phyloP scores from a whole-genome alignment of 176 grass and related monocot genomes.

The Saccharum spontaneum region DNA sequence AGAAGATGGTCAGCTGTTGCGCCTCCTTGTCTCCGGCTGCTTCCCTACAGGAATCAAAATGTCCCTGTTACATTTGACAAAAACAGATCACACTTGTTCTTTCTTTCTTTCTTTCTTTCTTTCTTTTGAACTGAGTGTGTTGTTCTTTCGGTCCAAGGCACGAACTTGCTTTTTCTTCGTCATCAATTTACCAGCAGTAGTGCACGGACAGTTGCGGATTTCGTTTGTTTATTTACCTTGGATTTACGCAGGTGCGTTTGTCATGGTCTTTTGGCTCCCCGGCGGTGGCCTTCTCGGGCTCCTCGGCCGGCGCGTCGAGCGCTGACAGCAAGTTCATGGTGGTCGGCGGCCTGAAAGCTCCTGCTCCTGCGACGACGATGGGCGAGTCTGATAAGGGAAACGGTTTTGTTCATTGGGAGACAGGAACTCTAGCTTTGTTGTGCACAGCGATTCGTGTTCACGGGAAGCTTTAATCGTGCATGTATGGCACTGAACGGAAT shows the following conservation, averaged over 20 bases:
- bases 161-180: not conserved
- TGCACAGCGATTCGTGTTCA: not conserved
- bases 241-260: not conserved
- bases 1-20: conserved; percentile 66
- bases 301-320: conserved; percentile 31
- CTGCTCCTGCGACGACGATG: not conserved
- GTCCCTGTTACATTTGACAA: not conserved
- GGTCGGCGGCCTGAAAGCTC: conserved; percentile 33
- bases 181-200: not conserved
- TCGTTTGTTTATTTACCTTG: conserved; percentile 9
- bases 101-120: not conserved
- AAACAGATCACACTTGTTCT: not conserved
- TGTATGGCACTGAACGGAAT: not conserved
- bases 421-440: not conserved
- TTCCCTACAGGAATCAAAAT: conserved; percentile 19
- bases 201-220: not conserved
- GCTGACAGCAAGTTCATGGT: conserved; percentile 54
- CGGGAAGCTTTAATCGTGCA: not conserved
- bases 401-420: not conserved
- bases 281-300: not conserved
- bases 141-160: not conserved
- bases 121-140: not conserved
- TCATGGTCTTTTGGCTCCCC: not conserved
- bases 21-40: conserved; percentile 12
- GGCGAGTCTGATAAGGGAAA: not conserved